A percentile compares a stretch with the other conserved stretches of the same genome.
Evolutionary conservation across 169 alveolate species (phyloP).

Genomic region (Babesia gibsoni): DNA sequence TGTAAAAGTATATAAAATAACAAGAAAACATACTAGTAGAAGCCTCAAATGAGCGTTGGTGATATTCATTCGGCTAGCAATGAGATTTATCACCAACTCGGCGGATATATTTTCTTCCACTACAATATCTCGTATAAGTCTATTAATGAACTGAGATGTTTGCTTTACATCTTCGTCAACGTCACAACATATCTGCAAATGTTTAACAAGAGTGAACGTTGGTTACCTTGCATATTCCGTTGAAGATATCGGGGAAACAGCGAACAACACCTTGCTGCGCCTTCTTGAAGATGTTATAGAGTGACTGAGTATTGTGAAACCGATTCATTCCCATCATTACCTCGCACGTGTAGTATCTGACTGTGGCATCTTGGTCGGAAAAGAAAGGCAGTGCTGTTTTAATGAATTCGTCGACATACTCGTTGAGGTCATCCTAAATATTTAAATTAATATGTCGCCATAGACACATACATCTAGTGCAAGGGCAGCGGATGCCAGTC

Average conservation of each 20-base stretch:
- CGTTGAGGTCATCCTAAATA: conserved; percentile 30
- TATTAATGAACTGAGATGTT: conserved; percentile 66
- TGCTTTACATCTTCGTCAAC: conserved; percentile 72
- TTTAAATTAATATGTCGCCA: background rate
- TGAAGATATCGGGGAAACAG: conserved; percentile 65
- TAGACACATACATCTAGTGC: conserved; percentile 55
- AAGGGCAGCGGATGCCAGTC: conserved; percentile 60
- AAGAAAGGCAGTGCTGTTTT: conserved; percentile 45
- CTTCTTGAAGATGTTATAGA: conserved; percentile 67
- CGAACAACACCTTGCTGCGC: conserved; percentile 37
- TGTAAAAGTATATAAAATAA: background rate
- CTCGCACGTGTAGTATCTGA: conserved; percentile 76
- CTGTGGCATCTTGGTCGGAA: conserved; percentile 70
- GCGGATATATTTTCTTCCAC: conserved; percentile 58
- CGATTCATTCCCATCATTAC: background rate
- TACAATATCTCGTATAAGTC: conserved; percentile 66
- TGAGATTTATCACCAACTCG: conserved; percentile 31
- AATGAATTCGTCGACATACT: conserved; percentile 31
- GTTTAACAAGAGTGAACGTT: background rate
- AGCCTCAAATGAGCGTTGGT: conserved; percentile 61
- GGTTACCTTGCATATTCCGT: conserved; percentile 67
- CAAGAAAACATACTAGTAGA: conserved; percentile 10
- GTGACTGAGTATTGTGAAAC: conserved; percentile 14
- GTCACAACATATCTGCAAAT: conserved; percentile 65
- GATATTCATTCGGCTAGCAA: conserved; percentile 45